phyloP scores from a whole-genome alignment of 2,329 filamentous ascomycete species.

The Colletotrichum gloeosporioides region DNA sequence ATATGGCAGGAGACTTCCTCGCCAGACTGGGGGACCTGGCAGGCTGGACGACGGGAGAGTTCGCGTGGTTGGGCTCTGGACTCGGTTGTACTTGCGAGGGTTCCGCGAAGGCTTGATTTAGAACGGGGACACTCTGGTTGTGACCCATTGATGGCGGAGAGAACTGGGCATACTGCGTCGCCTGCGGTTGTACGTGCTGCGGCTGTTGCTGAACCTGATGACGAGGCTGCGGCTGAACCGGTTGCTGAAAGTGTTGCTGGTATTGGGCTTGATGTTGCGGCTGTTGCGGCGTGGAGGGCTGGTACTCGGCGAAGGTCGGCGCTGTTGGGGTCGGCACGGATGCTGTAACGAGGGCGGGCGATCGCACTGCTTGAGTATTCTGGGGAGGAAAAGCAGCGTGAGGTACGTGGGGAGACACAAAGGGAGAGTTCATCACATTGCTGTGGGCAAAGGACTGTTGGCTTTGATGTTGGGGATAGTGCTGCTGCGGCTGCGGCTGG shows the following conservation, averaged over 20 bases:
- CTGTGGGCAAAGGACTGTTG: slow-evolving; percentile 4
- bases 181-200: slow-evolving; percentile 1
- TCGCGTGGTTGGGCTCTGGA: slow-evolving; percentile 43
- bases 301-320: slow-evolving; percentile 8
- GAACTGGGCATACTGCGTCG: slow-evolving; percentile 15
- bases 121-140: slow-evolving; percentile 1
- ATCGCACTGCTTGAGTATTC: neutral
- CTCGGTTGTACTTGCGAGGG: slow-evolving; percentile 30
- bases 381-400: slow-evolving; percentile 11
- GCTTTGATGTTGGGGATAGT: slow-evolving; percentile 3
- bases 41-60: slow-evolving; percentile 43
- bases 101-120: slow-evolving; percentile 10
- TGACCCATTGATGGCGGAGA: slow-evolving; percentile 20
- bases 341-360: slow-evolving; percentile 2
- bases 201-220: neutral
- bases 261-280: slow-evolving; percentile 18
- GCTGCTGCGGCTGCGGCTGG: slow-evolving; percentile 20
- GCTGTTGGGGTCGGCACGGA: slow-evolving; percentile 1
- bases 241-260: slow-evolving; percentile 15
- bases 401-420: slow-evolving; percentile 10
- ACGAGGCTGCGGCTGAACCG: slow-evolving; percentile 8
- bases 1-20: slow-evolving; percentile 39
- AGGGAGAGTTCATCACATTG: slow-evolving; percentile 7
- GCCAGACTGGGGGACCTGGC: slow-evolving; percentile 41
- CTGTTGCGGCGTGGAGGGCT: slow-evolving; percentile 4